Evolutionary conservation across 1,139 yeast genomes (phyloP), one percentile per base, ranked within the genome.

Genomic region (Candida labiduridarum): DNA sequence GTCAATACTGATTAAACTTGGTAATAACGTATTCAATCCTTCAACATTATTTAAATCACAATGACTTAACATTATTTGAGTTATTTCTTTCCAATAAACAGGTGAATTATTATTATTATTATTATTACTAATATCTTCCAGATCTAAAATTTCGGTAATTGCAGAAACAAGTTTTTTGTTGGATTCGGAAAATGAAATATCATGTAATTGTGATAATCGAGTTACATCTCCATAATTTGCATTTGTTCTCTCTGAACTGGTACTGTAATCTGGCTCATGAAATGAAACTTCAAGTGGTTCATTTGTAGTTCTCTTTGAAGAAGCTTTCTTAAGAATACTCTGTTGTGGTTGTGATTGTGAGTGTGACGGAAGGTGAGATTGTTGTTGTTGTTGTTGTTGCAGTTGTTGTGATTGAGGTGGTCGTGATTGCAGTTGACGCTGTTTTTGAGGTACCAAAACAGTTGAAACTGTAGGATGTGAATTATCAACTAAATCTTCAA

Each of bases 111-210:
- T 53, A 8, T 59, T 52, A 9, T 61, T 53, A 10, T 60, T 64
- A 34, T 59, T 53, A 8, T 59, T 52, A 9, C 61, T 53, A 10
- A 60, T 64, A 34, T 34, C 19, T 5, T 52, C 57, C 10, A 57
- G 56, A 0, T 80, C 69, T 41, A 78, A 64, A 1, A 66, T 61
- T 45, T 78, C 80, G 0, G 80, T 80, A n/a, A 82, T 71, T 1
- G 78, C 68, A 2, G 82, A 68, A 5, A 80, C 81, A 43, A 82
- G 60, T 14, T 63, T 64, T 50, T 66, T 71, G 52, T 76, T 76
- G 0, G 82, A 72, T 55, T 77, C 78, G 1, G 84, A 72, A 58
- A 81, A 82, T 1, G 84, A 75, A 3, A 79, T 54, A 40, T 80
- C 76, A n/a, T 69, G 72, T 8, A 76, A 50, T 45, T 76, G 79